A percentile compares a stretch with the other conserved stretches of the same genome.
phyloP scores from a whole-genome alignment of 202 grass and related monocot genomes.

The Carex sylvatica region DNA sequence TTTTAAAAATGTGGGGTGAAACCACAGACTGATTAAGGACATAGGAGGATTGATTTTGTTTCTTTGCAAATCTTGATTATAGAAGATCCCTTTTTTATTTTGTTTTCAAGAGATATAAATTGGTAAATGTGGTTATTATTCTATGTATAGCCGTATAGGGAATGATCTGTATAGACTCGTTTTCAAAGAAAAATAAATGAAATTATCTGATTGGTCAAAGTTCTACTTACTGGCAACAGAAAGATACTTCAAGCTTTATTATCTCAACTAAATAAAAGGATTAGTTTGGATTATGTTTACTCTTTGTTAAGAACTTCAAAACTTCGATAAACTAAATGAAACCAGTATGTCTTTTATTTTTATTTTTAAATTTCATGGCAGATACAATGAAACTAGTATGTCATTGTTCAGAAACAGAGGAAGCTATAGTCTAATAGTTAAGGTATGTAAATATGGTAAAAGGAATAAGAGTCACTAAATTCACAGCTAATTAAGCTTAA shows the following conservation, averaged over 20 bases:
- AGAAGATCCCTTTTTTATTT: not conserved
- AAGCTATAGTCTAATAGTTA: not conserved
- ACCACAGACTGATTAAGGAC: constrained; percentile 17
- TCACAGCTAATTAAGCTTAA: not conserved
- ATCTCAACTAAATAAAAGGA: not conserved
- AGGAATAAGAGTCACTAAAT: not conserved
- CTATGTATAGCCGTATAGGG: not conserved
- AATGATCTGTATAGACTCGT: not conserved
- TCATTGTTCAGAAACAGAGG: not conserved
- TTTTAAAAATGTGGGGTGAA: constrained; percentile 84
- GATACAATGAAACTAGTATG: not conserved
- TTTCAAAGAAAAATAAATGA: not conserved
- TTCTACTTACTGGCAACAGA: not conserved
- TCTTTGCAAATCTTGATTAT: not conserved
- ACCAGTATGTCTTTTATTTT: not conserved
- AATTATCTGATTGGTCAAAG: not conserved
- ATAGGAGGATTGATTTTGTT: not conserved
- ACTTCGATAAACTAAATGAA: not conserved
- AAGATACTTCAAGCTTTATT: not conserved
- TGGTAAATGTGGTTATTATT: not conserved
- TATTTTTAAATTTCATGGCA: not conserved
- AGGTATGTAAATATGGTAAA: not conserved
- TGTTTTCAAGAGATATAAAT: not conserved
- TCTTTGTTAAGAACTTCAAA: not conserved
- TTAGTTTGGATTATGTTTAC: not conserved